Percentiles rank a stretch among this genome's conserved stretches.
These are phyloP conservation scores for Bipolaris victoriae DNA, from an alignment of 2,329 filamentous ascomycete species.

Conservation along the genomic window DNA sequence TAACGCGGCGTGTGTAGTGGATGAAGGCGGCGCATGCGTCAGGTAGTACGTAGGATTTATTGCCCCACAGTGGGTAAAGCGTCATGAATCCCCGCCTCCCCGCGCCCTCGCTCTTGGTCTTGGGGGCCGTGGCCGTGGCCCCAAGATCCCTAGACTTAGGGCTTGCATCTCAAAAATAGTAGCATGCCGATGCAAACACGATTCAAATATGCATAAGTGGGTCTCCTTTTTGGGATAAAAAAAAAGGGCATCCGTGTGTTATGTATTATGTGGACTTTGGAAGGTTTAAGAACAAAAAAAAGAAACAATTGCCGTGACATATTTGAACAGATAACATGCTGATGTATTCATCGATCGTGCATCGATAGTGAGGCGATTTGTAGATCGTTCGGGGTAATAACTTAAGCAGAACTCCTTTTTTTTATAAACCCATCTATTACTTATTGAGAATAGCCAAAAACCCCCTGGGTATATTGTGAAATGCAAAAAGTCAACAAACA, in stretches of 20 bases:
- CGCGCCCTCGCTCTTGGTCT: conserved; percentile 12
- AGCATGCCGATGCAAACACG: not conserved
- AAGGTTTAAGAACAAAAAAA: too few relatives aligned
- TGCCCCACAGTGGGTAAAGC: conserved; percentile 7
- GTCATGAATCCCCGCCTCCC: conserved; percentile 1
- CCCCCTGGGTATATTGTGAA: conserved; percentile 25
- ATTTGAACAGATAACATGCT: not conserved
- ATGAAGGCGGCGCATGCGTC: not conserved
- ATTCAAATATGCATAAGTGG: not conserved
- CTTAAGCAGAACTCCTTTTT: conserved; percentile 13
- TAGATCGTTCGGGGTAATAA: conserved; percentile 4
- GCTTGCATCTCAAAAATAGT: too few relatives aligned
- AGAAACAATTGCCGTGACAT: not conserved
- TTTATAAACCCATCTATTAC: not conserved
- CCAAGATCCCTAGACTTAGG: conserved; percentile 2
- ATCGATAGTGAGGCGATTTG: not conserved
- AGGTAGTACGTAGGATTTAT: conserved; percentile 1
- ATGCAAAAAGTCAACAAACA: conserved; percentile 9
- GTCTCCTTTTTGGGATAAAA: not conserved
- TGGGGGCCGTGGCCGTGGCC: not conserved
- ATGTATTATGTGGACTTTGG: too few relatives aligned
- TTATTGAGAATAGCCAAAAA: conserved; percentile 7
- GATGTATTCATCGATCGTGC: not conserved
- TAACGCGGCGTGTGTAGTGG: not conserved
- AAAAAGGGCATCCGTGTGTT: too few relatives aligned